A percentile compares a stretch with the other conserved stretches of the same genome.
Evolutionary conservation across 2,329 filamentous ascomycete species (phyloP).

Genomic region (Microdochium trichocladiopsis): DNA sequence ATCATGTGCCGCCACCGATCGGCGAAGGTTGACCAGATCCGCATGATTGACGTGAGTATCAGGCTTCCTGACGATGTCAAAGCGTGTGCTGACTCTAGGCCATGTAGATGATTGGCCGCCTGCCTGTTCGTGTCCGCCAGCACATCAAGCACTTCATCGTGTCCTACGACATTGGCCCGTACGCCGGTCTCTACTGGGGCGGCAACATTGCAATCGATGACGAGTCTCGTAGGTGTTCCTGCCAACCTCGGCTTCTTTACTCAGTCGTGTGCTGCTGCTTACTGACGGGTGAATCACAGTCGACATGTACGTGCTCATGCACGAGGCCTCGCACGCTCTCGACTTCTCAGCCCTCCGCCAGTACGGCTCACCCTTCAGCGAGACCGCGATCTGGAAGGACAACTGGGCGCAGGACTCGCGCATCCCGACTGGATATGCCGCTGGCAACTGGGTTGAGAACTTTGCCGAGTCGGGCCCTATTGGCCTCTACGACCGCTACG

Average conservation of each 20-base stretch:
- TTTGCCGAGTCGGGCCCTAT: conserved; percentile 16
- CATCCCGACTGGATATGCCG: conserved; percentile 9
- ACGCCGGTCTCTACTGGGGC: conserved; percentile 7
- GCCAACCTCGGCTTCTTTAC: conserved; percentile 9
- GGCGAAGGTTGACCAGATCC: conserved; percentile 9
- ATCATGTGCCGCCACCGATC: conserved; percentile 21
- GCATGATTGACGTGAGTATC: conserved; percentile 14
- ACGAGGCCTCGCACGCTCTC: conserved; percentile 14
- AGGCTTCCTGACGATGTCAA: too few species aligned
- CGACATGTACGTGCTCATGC: conserved; percentile 2
- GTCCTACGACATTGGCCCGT: conserved; percentile 8
- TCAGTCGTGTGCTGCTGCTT: conserved; percentile 1
- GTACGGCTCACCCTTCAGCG: conserved; percentile 9
- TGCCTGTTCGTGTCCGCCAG: conserved; percentile 19
- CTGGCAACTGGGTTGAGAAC: conserved; percentile 13
- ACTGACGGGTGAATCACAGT: background rate
- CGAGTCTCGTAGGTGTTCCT: conserved; percentile 1
- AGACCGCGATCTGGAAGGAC: conserved; percentile 10
- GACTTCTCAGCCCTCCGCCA: conserved; percentile 7
- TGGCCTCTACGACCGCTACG: conserved; percentile 15
- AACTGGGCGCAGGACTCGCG: conserved; percentile 11
- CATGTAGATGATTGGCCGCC: conserved; percentile 15
- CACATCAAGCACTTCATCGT: conserved; percentile 15
- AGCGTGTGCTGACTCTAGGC: conserved; percentile 10
- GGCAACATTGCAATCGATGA: conserved; percentile 11